phyloP scores from a whole-genome alignment of 768 basidiomycete genomes.

The Tricholomella constricta region DNA sequence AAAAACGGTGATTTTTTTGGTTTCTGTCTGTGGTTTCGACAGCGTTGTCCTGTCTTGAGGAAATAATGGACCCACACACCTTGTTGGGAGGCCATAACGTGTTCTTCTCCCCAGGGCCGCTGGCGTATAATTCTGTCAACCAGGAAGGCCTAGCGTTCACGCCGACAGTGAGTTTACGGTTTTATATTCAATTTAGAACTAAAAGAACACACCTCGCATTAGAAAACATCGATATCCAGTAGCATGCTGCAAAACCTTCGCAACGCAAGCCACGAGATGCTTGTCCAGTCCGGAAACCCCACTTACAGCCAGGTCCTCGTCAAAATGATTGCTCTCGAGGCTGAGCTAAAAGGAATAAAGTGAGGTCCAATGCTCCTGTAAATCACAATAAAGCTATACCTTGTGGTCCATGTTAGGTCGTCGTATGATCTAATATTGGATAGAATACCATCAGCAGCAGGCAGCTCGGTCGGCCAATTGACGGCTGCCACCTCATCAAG shows the following conservation, averaged over 20 bases:
- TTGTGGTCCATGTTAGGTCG: neutral
- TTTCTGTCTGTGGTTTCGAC: no score
- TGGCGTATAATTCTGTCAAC: neutral
- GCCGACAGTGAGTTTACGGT: neutral
- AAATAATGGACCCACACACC: neutral
- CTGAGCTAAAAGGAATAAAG: neutral
- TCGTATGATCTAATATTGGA: neutral
- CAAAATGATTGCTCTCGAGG: neutral
- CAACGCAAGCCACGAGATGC: neutral
- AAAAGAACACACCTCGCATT: neutral
- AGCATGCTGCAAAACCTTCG: neutral
- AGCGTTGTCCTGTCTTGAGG: neutral
- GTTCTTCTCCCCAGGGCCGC: neutral
- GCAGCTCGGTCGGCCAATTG: neutral
- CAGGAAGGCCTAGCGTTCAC: neutral
- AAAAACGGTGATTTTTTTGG: neutral
- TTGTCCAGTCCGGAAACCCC: neutral
- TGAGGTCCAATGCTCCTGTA: neutral
- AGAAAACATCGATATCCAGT: neutral
- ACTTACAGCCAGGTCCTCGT: neutral
- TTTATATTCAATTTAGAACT: neutral
- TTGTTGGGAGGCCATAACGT: neutral
- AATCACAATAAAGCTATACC: neutral
- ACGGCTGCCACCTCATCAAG: neutral
- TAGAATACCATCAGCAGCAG: neutral